phyloP scores from a whole-genome alignment of 305 asterid genomes.

The Withania somnifera region DNA sequence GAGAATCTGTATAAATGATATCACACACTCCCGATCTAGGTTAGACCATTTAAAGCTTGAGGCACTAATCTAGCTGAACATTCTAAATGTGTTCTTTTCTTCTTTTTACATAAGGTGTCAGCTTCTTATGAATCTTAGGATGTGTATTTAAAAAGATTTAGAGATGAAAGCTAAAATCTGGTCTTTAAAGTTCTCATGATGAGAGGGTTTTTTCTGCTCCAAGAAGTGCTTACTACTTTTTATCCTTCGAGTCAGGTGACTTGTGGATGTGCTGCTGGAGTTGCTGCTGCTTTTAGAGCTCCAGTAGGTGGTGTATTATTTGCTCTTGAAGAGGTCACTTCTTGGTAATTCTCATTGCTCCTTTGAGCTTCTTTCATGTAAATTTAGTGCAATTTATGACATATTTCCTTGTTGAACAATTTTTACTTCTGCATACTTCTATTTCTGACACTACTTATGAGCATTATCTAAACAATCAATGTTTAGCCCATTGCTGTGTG shows the following conservation, averaged over 20 bases:
- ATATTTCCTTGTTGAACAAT: background rate
- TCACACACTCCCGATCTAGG: background rate
- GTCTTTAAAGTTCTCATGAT: slow-evolving; percentile 8
- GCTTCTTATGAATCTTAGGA: background rate
- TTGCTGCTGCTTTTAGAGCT: slow-evolving; percentile 99
- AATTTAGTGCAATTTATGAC: background rate
- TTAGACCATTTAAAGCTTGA: background rate
- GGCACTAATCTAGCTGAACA: background rate
- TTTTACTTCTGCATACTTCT: background rate
- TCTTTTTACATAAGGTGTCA: background rate
- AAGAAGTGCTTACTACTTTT: slow-evolving; percentile 25
- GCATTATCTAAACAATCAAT: background rate
- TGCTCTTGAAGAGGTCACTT: slow-evolving; percentile 97
- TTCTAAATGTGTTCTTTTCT: background rate
- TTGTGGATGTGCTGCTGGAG: slow-evolving; percentile 99
- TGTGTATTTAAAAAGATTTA: background rate
- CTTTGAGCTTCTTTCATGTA: slow-evolving; percentile 1
- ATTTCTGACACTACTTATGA: background rate
- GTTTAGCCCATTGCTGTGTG: background rate
- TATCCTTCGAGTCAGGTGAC: slow-evolving; percentile 72
- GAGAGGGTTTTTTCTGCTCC: slow-evolving; percentile 24
- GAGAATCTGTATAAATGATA: background rate
- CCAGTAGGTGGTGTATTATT: slow-evolving; percentile 98
- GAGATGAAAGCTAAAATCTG: background rate
- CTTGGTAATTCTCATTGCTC: slow-evolving; percentile 49